A percentile compares a stretch with the other conserved stretches of the same genome.
Conservation (phyloP, 75 land plant species). For the Sequoia sempervirens region DNA sequence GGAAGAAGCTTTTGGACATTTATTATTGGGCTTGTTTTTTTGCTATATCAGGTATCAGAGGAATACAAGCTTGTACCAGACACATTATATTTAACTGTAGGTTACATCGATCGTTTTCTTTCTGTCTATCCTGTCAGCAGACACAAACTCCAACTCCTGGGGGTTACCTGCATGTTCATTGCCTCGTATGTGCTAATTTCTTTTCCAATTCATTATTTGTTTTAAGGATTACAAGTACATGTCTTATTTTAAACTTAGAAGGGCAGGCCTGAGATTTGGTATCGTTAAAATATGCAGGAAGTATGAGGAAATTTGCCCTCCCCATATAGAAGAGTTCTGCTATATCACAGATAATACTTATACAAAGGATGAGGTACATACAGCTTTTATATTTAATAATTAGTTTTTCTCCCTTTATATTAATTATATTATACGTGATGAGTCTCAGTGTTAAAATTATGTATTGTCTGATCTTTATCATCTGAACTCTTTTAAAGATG, state of each 20-base stretch:
- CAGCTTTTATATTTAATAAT: background rate
- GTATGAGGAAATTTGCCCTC: constrained; percentile 36
- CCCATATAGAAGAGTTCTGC: constrained; percentile 37
- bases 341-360: constrained; percentile 43
- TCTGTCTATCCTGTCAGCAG: constrained; percentile 32
- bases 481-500: too few species aligned
- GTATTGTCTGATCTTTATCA: too few species aligned
- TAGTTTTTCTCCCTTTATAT: too few species aligned
- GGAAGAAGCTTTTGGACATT: too few species aligned
- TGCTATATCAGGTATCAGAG: constrained; percentile 37
- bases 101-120: constrained; percentile 43
- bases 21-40: background rate
- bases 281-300: constrained; percentile 11
- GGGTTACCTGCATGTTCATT: constrained; percentile 55
- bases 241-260: background rate
- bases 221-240: background rate
- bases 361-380: constrained; percentile 25
- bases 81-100: constrained; percentile 43
- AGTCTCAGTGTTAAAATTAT: too few species aligned
- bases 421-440: too few species aligned
- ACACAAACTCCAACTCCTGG: constrained; percentile 41
- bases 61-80: constrained; percentile 57
- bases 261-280: background rate
- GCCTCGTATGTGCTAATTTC: constrained; percentile 31
- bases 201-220: background rate